Conservation (phyloP, 2,329 filamentous ascomycete species). For the Emmonsia crescens region DNA sequence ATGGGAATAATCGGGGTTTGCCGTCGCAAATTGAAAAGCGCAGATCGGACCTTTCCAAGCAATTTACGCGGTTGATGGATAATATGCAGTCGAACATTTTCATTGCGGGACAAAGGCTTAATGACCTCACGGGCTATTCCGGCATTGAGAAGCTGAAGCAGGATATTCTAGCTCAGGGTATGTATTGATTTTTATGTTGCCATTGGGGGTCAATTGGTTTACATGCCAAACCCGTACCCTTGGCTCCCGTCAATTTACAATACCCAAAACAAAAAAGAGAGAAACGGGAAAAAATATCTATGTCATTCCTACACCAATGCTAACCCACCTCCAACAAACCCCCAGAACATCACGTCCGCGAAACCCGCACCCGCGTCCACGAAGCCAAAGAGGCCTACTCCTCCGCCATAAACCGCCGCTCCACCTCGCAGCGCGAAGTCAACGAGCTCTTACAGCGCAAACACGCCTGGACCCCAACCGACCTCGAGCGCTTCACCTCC, state of each 20-base stretch:
- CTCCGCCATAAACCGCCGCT: conserved; percentile 69
- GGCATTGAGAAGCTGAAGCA: conserved; percentile 77
- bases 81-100: conserved; percentile 76
- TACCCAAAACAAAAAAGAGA: background rate
- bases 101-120: conserved; percentile 75
- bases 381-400: conserved; percentile 66
- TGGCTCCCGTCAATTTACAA: background rate
- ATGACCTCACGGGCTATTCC: conserved; percentile 88
- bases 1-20: conserved; percentile 18
- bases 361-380: conserved; percentile 54
- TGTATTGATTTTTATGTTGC: conserved; percentile 3
- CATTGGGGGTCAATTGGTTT: background rate
- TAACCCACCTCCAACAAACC: conserved; percentile 9
- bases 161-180: conserved; percentile 60
- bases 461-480: conserved; percentile 74
- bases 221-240: background rate
- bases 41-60: conserved; percentile 47
- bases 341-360: conserved; percentile 42
- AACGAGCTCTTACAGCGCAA: conserved; percentile 89
- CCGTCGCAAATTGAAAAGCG: conserved; percentile 44
- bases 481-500: conserved; percentile 88
- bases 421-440: conserved; percentile 88
- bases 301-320: background rate
- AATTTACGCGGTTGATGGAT: conserved; percentile 71
- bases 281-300: background rate